These are phyloP conservation scores for Kingdonia uniflora DNA, from an alignment of 164 flowering plant species.

Conservation along the genomic window DNA sequence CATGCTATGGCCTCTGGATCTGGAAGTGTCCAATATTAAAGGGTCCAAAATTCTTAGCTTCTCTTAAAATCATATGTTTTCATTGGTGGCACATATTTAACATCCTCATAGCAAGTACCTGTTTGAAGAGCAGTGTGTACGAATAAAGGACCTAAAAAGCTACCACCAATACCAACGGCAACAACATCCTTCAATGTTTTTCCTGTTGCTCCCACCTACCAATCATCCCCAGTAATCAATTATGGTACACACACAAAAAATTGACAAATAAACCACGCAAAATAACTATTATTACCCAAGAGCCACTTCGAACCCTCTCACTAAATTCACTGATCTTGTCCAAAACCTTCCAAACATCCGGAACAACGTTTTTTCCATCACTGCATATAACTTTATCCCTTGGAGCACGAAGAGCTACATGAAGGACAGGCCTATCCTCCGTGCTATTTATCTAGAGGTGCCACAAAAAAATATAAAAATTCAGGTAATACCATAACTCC, in stretches of 20 bases:
- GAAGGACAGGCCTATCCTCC: slow-evolving; percentile 89
- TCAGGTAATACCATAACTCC: neutral
- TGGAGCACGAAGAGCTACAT: slow-evolving; percentile 91
- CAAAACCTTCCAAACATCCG: slow-evolving; percentile 91
- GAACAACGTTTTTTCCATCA: slow-evolving; percentile 91
- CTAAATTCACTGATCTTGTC: slow-evolving; percentile 83
- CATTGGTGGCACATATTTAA: too few species aligned
- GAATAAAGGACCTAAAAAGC: slow-evolving; percentile 92
- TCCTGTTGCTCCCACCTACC: slow-evolving; percentile 90
- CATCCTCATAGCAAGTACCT: slow-evolving; percentile 22
- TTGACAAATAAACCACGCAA: neutral
- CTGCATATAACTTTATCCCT: slow-evolving; percentile 58
- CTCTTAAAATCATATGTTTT: too few species aligned
- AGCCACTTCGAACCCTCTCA: slow-evolving; percentile 76
- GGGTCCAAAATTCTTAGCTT: too few species aligned
- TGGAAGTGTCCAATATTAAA: slow-evolving; percentile 18
- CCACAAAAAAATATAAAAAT: too few species aligned
- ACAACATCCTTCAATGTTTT: slow-evolving; percentile 71
- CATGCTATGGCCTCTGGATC: slow-evolving; percentile 66
- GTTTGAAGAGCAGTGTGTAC: slow-evolving; percentile 98
- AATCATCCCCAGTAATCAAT: slow-evolving; percentile 5
- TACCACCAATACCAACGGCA: slow-evolving; percentile 90
- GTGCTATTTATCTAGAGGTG: slow-evolving; percentile 71
- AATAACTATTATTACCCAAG: slow-evolving; percentile 53
- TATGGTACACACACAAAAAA: neutral